Percentiles rank a stretch among this genome's conserved stretches.
Conservation (phyloP, 2,329 filamentous ascomycete species). For the Paecilomyces sp. region DNA sequence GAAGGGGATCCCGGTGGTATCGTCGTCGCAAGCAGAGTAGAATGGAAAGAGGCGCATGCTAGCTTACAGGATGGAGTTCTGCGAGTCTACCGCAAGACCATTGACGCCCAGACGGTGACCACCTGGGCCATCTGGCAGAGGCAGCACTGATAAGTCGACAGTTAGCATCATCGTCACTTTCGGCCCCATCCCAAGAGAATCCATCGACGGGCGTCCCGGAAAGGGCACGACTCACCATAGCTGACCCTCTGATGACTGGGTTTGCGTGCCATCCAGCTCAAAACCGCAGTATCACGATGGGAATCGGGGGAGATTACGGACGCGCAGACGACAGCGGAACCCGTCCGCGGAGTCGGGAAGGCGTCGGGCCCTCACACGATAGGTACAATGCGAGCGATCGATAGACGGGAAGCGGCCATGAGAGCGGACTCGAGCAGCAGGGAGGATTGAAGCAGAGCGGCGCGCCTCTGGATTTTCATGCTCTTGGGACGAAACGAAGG, state of each 20-base stretch:
- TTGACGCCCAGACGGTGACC: slow-evolving; percentile 93
- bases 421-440: not conserved
- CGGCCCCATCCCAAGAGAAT: not conserved
- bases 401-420: not conserved
- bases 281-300: slow-evolving; percentile 13
- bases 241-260: slow-evolving; percentile 60
- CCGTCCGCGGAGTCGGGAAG: slow-evolving; percentile 14
- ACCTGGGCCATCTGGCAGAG: slow-evolving; percentile 65
- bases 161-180: slow-evolving; percentile 4
- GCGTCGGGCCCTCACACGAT: not conserved
- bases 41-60: slow-evolving; percentile 4
- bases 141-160: slow-evolving; percentile 50
- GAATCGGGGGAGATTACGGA: not conserved
- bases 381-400: not conserved
- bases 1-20: slow-evolving; percentile 5
- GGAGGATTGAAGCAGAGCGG: not conserved
- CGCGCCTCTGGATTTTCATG: not conserved
- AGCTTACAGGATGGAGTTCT: slow-evolving; percentile 77
- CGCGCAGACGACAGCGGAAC: slow-evolving; percentile 12
- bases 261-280: slow-evolving; percentile 56
- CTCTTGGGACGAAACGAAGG: not conserved
- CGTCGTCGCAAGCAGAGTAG: slow-evolving; percentile 1
- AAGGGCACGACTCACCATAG: slow-evolving; percentile 49
- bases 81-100: slow-evolving; percentile 78
- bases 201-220: not conserved